Base-by-base conservation (phyloP, 768 basidiomycete genomes). In the Russula dissimulans region DNA sequence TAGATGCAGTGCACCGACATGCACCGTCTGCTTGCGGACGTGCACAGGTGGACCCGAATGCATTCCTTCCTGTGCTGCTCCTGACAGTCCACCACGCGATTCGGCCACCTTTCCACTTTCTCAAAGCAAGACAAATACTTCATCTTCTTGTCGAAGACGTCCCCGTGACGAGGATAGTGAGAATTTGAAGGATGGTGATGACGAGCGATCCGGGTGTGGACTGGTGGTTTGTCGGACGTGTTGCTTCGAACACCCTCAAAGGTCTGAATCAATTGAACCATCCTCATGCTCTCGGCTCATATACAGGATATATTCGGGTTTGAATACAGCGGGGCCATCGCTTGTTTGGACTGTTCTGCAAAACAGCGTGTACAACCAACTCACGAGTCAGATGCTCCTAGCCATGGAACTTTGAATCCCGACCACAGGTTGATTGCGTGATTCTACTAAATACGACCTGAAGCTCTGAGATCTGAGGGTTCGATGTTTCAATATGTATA, bases 1-100 rank as follows among this genome's bases (percentile, higher is more conserved):
- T 57, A 79, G 79, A 34, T 80, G 79, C 61, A 66, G 69, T 3
- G 66, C 71, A 4, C 69, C 73, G 8, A 76, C 75, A 6, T 80
- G 79, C 60, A 62, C 73, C 0, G 71, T 80, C 31, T 80, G 79
- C 60, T 73, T 78, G 18, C 73, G 78, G 38, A 78, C 74, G 45
- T 80, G 79, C 61, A 76, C 39, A 70, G 15, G 70, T 73, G 39
- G 68, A 64, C 52, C 69, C 63, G 4, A 26, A 26, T 1, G 22
- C 22, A 26, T 26, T 26, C 2, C 68, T 71, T 43, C 74, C 74
- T 44, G 36, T 42, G 4, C 48, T 9, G 29, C 43, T 41, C 71
- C 75, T 74, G 72, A 29, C 67, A 66, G 36, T 69, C 72, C 17
- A 54, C 66, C 5, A 69, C 72, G n/a, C 68, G 72, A 38, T 56